Conservation (phyloP, 2,329 filamentous ascomycete genomes). For the Colletotrichum gigasporum region DNA sequence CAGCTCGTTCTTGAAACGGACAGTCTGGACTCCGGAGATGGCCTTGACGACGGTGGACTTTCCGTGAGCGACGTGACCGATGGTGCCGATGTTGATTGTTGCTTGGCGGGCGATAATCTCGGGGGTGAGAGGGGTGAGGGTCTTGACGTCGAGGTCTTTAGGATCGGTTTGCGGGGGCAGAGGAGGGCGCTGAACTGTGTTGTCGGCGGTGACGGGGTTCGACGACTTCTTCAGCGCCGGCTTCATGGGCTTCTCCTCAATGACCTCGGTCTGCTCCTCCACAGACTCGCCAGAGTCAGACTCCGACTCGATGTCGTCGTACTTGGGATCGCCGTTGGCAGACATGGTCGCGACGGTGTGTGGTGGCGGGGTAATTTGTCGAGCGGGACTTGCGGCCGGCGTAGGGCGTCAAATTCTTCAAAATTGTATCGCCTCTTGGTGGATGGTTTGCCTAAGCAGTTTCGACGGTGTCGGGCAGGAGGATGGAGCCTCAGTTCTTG, state of each 20-base stretch:
- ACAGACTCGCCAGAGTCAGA: conserved; percentile 73
- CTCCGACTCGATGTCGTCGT: conserved; percentile 80
- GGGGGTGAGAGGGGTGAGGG: conserved; percentile 85
- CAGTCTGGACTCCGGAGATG: conserved; percentile 98
- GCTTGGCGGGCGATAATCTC: conserved; percentile 98
- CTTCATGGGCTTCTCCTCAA: conserved; percentile 76
- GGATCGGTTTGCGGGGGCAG: conserved; percentile 93
- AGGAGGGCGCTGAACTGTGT: conserved; percentile 61
- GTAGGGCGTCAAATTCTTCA: conserved; percentile 13
- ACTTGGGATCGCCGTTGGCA: conserved; percentile 68
- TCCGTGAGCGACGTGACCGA: conserved; percentile 98
- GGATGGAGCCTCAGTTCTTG: conserved; percentile 30
- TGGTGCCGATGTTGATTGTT: conserved; percentile 98
- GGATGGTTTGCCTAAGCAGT: neutral
- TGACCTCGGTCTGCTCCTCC: conserved; percentile 59
- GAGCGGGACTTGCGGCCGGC: conserved; percentile 13
- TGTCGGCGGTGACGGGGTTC: conserved; percentile 56
- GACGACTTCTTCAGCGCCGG: conserved; percentile 83
- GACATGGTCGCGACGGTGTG: conserved; percentile 52
- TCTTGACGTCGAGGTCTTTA: conserved; percentile 83
- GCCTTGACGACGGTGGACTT: conserved; percentile 99
- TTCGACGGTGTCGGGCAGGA: conserved; percentile 16
- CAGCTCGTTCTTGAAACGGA: conserved; percentile 99
- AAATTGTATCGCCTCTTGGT: conserved; percentile 8
- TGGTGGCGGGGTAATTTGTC: conserved; percentile 38